These are phyloP conservation scores for Schoenoplectus triqueter DNA, from an alignment of 202 grass and related monocot genomes.

Conservation along the genomic window DNA sequence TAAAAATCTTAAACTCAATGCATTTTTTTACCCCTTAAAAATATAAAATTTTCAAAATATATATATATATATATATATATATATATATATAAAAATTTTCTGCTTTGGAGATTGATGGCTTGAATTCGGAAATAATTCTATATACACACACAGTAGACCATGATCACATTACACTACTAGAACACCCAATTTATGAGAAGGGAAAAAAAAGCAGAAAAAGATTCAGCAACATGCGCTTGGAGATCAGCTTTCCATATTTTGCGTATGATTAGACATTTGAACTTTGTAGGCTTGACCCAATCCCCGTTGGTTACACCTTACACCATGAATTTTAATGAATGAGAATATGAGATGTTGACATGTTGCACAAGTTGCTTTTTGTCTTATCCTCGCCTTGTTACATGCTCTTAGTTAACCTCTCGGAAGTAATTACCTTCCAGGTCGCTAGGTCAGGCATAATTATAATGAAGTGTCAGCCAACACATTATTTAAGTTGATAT, in stretches of 20 bases:
- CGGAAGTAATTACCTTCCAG: too few relatives aligned
- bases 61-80: too few relatives aligned
- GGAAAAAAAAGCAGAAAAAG: constrained; percentile 1
- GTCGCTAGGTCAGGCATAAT: too few relatives aligned
- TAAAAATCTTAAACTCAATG: too few relatives aligned
- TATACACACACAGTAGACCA: neutral
- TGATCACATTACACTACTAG: neutral
- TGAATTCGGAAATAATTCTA: too few relatives aligned
- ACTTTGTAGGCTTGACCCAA: constrained; percentile 32
- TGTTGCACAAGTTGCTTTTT: constrained; percentile 14
- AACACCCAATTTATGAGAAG: constrained; percentile 3
- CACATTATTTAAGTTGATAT: too few relatives aligned
- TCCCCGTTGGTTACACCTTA: constrained; percentile 15
- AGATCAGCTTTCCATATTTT: constrained; percentile 34
- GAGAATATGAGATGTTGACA: neutral
- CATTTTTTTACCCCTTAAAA: too few relatives aligned
- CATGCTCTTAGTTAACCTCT: neutral
- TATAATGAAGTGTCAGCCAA: too few relatives aligned
- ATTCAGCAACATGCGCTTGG: constrained; percentile 27
- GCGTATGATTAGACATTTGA: constrained; percentile 19
- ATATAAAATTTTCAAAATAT: too few relatives aligned
- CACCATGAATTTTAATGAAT: neutral
- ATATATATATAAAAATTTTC: too few relatives aligned
- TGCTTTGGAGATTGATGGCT: too few relatives aligned
- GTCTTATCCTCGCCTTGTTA: neutral